Evolutionary conservation across 495 filamentous ascomycete species (phyloP).

Genomic region (Neurospora sp.): DNA sequence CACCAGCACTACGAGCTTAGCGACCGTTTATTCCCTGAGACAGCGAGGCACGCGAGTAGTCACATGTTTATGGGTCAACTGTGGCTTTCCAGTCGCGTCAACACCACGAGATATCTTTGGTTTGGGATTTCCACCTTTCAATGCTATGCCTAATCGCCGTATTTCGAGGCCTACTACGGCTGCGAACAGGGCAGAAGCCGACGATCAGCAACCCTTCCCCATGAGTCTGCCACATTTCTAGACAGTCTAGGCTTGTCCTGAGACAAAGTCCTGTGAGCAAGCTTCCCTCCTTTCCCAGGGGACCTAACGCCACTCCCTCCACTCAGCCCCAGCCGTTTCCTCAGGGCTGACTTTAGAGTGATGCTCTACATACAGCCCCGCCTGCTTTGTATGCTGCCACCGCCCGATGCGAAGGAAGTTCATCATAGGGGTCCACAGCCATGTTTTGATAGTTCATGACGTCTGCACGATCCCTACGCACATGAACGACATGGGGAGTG

Average conservation of each 20-base stretch:
- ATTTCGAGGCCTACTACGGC: background rate
- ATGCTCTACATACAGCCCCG: background rate
- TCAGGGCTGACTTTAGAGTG: background rate
- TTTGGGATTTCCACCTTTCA: background rate
- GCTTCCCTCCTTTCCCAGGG: background rate
- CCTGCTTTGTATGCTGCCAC: background rate
- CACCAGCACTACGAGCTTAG: background rate
- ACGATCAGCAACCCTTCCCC: background rate
- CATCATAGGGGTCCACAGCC: background rate
- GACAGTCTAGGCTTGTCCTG: background rate
- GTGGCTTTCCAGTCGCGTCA: background rate
- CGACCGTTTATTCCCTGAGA: constrained; percentile 4
- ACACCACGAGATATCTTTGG: background rate
- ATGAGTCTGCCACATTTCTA: background rate
- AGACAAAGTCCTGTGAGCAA: background rate
- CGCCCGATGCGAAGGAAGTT: background rate
- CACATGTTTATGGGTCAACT: background rate
- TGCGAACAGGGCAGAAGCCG: background rate
- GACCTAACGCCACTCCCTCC: background rate
- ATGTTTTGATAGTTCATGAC: background rate
- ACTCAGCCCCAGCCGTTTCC: background rate
- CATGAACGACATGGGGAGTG: background rate
- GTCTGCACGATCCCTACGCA: background rate
- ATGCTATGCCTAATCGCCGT: background rate
- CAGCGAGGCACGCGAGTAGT: background rate